Conservation (phyloP, 2,329 filamentous ascomycete genomes). For the Hypoxylon sp. region DNA sequence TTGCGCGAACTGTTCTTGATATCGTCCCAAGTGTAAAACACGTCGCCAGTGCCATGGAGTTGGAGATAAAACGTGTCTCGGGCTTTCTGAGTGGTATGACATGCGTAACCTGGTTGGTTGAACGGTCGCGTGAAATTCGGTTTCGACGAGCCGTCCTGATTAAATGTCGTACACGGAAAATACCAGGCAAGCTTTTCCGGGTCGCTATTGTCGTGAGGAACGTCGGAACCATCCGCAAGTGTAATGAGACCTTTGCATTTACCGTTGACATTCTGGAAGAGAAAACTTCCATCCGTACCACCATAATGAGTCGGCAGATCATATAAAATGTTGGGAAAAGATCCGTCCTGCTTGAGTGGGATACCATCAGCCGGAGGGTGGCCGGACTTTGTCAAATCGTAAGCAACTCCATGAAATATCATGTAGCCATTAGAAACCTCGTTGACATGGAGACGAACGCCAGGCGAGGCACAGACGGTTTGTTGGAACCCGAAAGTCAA, state of each 20-base stretch:
- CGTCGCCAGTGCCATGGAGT: conserved; percentile 80
- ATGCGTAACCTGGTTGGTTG: conserved; percentile 84
- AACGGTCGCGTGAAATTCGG: conserved; percentile 81
- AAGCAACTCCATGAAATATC: conserved; percentile 96
- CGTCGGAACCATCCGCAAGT: conserved; percentile 76
- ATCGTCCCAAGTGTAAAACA: conserved; percentile 97
- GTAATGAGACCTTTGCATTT: conserved; percentile 94
- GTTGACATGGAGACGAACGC: conserved; percentile 83
- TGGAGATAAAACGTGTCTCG: conserved; percentile 82
- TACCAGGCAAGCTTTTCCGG: conserved; percentile 87
- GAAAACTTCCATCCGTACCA: conserved; percentile 94
- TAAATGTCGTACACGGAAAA: conserved; percentile 92
- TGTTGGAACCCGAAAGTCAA: conserved; percentile 96
- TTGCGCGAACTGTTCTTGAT: conserved; percentile 91
- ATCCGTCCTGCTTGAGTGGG: conserved; percentile 63
- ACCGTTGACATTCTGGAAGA: conserved; percentile 99
- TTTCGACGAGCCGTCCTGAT: conserved; percentile 88
- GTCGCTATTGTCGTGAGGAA: conserved; percentile 80
- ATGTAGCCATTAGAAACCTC: conserved; percentile 86
- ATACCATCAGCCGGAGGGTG: conserved; percentile 89
- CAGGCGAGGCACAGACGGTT: conserved; percentile 83
- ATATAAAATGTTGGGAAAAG: conserved; percentile 83
- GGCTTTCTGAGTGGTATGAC: conserved; percentile 81
- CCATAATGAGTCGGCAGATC: conserved; percentile 86
- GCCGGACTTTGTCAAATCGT: conserved; percentile 81